Evolutionary conservation across 2,329 filamentous ascomycete genomes (phyloP).

Genomic region (Colletotrichum somersetense): DNA sequence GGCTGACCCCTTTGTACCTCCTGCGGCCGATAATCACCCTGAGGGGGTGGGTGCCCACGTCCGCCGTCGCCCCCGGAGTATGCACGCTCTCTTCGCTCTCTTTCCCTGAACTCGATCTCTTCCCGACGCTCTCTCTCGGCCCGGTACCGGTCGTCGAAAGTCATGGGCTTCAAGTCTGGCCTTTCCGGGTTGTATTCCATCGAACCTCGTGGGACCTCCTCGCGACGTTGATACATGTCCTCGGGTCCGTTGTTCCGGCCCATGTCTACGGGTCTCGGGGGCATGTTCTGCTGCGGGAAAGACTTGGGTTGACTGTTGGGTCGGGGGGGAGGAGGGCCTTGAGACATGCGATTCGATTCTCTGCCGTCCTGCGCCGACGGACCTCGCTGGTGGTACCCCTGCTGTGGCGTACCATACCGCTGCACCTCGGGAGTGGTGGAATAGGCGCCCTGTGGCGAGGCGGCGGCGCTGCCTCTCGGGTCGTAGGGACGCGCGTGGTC

Average conservation of each 20-base stretch:
- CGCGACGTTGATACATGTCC: conserved; percentile 63
- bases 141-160: conserved; percentile 68
- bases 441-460: conserved; percentile 64
- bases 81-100: conserved; percentile 60
- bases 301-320: conserved; percentile 66
- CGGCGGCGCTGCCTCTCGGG: conserved; percentile 58
- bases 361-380: conserved; percentile 63
- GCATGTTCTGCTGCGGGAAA: conserved; percentile 56
- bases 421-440: conserved; percentile 70
- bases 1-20: conserved; percentile 48
- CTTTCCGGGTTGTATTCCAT: conserved; percentile 68
- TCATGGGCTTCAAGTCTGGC: conserved; percentile 56
- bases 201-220: conserved; percentile 56
- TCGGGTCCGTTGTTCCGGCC: conserved; percentile 55
- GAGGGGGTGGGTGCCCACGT: conserved; percentile 59
- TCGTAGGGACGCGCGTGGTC: conserved; percentile 72
- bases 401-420: conserved; percentile 71
- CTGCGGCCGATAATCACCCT: conserved; percentile 61
- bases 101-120: conserved; percentile 59
- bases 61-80: conserved; percentile 63
- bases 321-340: conserved; percentile 56
- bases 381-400: conserved; percentile 62
- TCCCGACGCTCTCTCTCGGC: conserved; percentile 61
- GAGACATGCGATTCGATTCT: conserved; percentile 52
- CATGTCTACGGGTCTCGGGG: conserved; percentile 62